Evolutionary conservation across 371 early-diverging fungal genomes (phyloP), one percentile per base, ranked within the genome.

Genomic region (Dichotomocladium elegans): DNA sequence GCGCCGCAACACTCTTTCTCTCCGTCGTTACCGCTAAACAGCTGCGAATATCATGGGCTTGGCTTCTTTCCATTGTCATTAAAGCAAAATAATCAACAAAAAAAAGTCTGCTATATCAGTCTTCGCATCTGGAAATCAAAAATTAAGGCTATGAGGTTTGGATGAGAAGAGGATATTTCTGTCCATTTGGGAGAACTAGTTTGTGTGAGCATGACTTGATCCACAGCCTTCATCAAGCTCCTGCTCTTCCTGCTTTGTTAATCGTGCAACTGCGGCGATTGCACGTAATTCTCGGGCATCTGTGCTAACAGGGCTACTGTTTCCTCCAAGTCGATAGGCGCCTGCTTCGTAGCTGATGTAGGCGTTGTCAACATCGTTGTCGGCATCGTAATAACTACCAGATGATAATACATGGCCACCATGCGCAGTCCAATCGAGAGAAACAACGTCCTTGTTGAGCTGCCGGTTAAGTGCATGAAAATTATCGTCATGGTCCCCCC

Each of bases 381-480:
- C 61, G 8, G 80, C 79, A 6, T 69, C 56, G 54, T 75, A 77
- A 35, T 58, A 77, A 15, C 41, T 61, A 21, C 60, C 61, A 9
- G 67, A 57, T 5, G 54, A 53, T 7, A 83, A 47, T 8, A 52
- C 50, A 19, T 65, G 68, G 1, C 81, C 87, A 2, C 80, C 71
- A 47, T 74, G 70, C 3, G 72, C 73, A 14, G 82, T 82, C 85
- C 86, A 85, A 50, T 88, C 83, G 43, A 87, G 52, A 21, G 65
- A 64, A 11, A 84, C 69, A 0, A 86, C 85, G 48, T 92, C 90
- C 55, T 80, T 79, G 55, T 89, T 91, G 17, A 91, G 73, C 54
- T 88, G 79, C 41, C 92, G 75, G 57, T 92, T 89, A 7, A 95
- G 70, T 5, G 74, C 73, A 64, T 91, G 91, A 60, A 95, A 95